phyloP scores from a whole-genome alignment of 345 rosid genomes.

The Eucalyptus coolabah region DNA sequence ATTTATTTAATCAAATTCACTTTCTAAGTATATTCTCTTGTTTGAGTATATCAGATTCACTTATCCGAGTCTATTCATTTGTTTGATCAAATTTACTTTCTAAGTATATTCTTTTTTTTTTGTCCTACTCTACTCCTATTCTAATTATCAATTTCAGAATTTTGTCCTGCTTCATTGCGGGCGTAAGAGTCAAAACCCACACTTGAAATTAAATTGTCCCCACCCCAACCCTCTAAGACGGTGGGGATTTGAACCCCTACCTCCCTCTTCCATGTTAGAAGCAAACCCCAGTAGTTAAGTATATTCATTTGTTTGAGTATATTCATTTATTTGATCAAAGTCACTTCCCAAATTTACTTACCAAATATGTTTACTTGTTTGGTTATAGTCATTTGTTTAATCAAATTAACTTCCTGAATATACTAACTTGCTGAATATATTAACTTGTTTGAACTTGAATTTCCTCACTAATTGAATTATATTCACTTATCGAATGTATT shows the following conservation, averaged over 20 bases:
- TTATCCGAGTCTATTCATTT: too few species aligned
- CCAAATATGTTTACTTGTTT: background rate
- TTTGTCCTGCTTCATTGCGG: rapidly evolving
- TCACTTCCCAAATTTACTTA: too few species aligned
- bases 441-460: background rate
- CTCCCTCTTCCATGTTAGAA: too few species aligned
- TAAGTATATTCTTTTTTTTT: too few species aligned
- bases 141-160: rapidly evolving
- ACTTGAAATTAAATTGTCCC: too few species aligned
- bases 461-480: background rate
- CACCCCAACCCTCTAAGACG: rapidly evolving
- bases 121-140: rapidly evolving
- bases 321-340: background rate
- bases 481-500: background rate
- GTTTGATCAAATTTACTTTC: background rate
- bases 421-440: background rate
- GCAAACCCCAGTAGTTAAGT: too few species aligned
- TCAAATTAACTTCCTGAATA: background rate
- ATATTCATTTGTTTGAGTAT: too few species aligned
- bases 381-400: too few species aligned
- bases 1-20: too few species aligned
- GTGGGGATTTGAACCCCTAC: rapidly evolving
- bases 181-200: rapidly evolving
- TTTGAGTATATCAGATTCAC: too few species aligned
- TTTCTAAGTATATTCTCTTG: too few species aligned